Base-by-base conservation (phyloP, 2,329 filamentous ascomycete species). In the Simplicillium sp. region DNA sequence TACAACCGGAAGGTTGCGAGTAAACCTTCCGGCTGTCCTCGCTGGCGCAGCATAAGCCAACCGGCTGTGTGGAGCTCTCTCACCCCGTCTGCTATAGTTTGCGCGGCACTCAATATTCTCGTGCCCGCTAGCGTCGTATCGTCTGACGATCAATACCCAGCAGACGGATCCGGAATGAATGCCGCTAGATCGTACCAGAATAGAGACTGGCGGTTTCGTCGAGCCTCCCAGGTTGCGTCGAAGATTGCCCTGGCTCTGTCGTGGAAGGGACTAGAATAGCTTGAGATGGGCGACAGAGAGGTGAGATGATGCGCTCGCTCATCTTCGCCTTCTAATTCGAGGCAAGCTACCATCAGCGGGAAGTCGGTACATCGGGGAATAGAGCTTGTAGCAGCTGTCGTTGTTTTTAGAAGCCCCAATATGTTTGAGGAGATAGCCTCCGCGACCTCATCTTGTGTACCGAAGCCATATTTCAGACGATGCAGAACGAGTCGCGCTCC, bases 401-500 rank as follows among this genome's bases (percentile, higher is more conserved):
- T 50, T 41, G 51, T 46, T 15, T 52, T 47, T 7, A 56, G 44
- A 29, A 54, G 48, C 0, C 37, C 41, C 15, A 58, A 42, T 18
- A 57, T 55, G 36, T 36, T 43, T 14, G 34, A 47, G 1, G 53
- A 44, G 25, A 55, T 39, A 16, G 41, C 47, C 2, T 46, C 36
- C 2, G 53, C 51, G 11, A 44, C 45, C 4, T 36, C 42, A 29
- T 49, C 47, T 18, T 46, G 45, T 2, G 43, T 14, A 20, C 51
- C 44, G 39, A 51, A 57, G 1, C 45, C 44, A 39, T 48, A 40
- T 11, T 47, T 44, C 3, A 58, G 42, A 1, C 54, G 44, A 33
- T 55, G 50, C 0, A 54, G 38, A 7, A 56, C 41, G 7, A 58
- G 45, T 4, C 54, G 42, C 7, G 45, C 47, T 2, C 49, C 49